These are phyloP conservation scores for Primulina huaijiensis DNA, from an alignment of 257 asterid species.

Conservation along the genomic window DNA sequence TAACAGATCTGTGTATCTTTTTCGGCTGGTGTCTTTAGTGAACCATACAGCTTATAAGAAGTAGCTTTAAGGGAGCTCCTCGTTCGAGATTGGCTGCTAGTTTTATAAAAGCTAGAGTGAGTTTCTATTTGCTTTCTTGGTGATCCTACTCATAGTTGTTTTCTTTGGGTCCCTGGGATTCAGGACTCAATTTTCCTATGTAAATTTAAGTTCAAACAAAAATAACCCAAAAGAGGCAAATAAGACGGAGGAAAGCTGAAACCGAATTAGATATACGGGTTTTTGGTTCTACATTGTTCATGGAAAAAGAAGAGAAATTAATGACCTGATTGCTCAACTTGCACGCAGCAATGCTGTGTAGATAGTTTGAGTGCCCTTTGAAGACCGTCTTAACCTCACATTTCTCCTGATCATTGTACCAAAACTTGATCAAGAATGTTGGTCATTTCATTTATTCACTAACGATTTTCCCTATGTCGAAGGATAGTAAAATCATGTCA, in stretches of 20 bases:
- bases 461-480: not conserved
- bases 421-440: conserved; percentile 19
- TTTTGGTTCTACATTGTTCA: conserved; percentile 4
- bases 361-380: conserved; percentile 79
- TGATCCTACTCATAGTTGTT: not conserved
- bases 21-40: too few species aligned
- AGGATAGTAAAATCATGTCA: not conserved
- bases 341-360: conserved; percentile 71
- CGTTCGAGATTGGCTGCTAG: not conserved
- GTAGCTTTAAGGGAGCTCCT: not conserved
- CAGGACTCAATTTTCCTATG: not conserved
- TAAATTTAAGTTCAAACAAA: not conserved
- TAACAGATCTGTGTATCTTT: not conserved
- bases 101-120: not conserved
- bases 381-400: conserved; percentile 66
- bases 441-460: conserved; percentile 17
- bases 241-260: not conserved
- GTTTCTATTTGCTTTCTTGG: not conserved
- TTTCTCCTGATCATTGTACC: conserved; percentile 53
- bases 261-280: conserved; percentile 7
- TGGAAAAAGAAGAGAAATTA: conserved; percentile 14
- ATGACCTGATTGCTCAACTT: conserved; percentile 70
- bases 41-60: not conserved
- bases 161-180: not conserved
- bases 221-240: not conserved